Percentiles rank a stretch among this genome's conserved stretches.
Conservation (phyloP, 805 yeast genomes). For the Wickerhamomyces queroliae region DNA sequence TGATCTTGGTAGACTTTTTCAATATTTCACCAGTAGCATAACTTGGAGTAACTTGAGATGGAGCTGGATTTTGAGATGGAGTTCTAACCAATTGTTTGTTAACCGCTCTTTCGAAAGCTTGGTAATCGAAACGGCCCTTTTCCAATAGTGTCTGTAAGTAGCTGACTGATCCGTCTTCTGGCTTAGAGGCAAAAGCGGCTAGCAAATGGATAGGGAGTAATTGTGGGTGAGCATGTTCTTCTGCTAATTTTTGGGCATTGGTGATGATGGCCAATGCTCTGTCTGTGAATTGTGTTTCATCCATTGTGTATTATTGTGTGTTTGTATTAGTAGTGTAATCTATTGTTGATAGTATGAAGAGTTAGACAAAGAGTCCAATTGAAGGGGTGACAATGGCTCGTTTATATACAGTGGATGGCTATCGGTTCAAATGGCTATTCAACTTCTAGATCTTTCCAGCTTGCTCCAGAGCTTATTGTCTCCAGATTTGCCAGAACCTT, state of each 20-base stretch:
- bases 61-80: slow-evolving; percentile 88
- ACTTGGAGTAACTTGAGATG: slow-evolving; percentile 71
- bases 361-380: not conserved
- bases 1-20: slow-evolving; percentile 68
- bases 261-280: slow-evolving; percentile 81
- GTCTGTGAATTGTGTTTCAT: slow-evolving; percentile 79
- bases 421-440: not conserved
- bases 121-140: slow-evolving; percentile 86
- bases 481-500: slow-evolving; percentile 3
- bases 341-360: not conserved
- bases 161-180: slow-evolving; percentile 47
- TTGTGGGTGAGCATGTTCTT: slow-evolving; percentile 79
- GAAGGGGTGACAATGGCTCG: not conserved
- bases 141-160: slow-evolving; percentile 81
- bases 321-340: not conserved
- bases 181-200: slow-evolving; percentile 78
- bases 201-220: slow-evolving; percentile 83
- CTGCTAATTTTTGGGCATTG: slow-evolving; percentile 75
- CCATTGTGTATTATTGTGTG: slow-evolving; percentile 24
- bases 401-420: not conserved
- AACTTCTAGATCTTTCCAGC: not conserved
- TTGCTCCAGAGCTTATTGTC: not conserved
- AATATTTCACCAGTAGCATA: slow-evolving; percentile 73
- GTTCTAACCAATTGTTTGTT: slow-evolving; percentile 77
- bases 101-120: slow-evolving; percentile 68